phyloP scores from a whole-genome alignment of 2,329 filamentous ascomycete genomes.

The Tolypocladium album region DNA sequence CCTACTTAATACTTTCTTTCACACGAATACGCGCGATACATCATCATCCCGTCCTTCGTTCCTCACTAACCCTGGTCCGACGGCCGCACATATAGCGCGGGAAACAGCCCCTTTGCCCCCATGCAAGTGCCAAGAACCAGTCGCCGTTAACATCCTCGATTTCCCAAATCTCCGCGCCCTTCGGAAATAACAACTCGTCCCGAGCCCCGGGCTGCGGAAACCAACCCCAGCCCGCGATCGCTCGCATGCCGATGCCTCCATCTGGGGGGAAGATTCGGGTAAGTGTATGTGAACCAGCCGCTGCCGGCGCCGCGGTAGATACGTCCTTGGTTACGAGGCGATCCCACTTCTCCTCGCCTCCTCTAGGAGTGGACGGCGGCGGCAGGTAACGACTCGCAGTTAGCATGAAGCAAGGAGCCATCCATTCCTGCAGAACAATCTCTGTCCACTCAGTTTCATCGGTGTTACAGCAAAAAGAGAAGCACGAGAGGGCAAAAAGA shows the following conservation, averaged over 20 bases:
- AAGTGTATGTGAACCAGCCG: constrained; percentile 14
- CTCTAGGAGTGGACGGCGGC: no score
- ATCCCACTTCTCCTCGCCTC: constrained; percentile 26
- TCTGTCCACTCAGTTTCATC: no score
- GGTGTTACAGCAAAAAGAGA: background rate
- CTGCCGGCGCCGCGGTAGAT: constrained; percentile 28
- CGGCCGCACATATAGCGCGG: constrained; percentile 60
- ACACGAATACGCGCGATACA: no score
- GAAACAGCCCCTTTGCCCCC: constrained; percentile 69
- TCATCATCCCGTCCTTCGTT: background rate
- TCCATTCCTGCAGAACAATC: no score
- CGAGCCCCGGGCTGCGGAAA: constrained; percentile 53
- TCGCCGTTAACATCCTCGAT: constrained; percentile 81
- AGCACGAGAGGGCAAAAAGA: background rate
- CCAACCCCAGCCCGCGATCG: constrained; percentile 65
- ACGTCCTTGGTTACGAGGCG: constrained; percentile 43
- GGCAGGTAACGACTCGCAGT: no score
- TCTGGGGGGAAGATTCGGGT: constrained; percentile 54
- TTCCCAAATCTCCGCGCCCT: constrained; percentile 72
- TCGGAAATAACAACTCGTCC: constrained; percentile 78
- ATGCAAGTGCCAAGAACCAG: constrained; percentile 87
- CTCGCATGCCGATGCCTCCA: constrained; percentile 57
- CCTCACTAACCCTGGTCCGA: background rate
- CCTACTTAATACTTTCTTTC: no score
- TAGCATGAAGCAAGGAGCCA: no score